Conservation (phyloP, 495 filamentous ascomycete species). For the Xylaria cubensis region DNA sequence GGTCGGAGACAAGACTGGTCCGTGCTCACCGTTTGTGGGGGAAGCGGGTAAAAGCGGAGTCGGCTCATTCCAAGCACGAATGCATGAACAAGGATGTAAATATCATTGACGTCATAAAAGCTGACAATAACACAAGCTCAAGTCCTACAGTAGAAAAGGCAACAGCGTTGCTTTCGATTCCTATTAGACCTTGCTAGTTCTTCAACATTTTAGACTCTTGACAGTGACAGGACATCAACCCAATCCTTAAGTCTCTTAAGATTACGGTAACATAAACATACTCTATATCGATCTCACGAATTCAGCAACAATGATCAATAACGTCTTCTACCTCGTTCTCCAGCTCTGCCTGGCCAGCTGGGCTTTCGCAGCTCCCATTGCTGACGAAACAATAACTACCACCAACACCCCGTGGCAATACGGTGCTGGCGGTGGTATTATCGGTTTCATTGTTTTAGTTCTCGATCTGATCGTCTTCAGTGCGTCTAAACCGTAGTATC, state of each 20-base stretch:
- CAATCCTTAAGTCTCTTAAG: background rate
- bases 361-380: constrained; percentile 48
- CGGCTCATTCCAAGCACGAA: background rate
- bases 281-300: constrained; percentile 44
- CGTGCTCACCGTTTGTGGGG: constrained; percentile 3
- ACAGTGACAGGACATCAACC: background rate
- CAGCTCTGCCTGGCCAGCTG: constrained; percentile 51
- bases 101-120: constrained; percentile 11
- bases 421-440: constrained; percentile 55
- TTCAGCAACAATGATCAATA: constrained; percentile 33
- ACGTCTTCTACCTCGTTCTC: constrained; percentile 41
- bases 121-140: background rate
- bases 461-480: constrained; percentile 59
- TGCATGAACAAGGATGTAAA: background rate
- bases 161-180: background rate
- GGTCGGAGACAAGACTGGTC: background rate
- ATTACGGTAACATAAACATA: constrained; percentile 52
- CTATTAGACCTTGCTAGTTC: background rate
- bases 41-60: background rate
- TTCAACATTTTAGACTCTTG: background rate
- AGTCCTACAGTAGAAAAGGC: background rate
- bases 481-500: constrained; percentile 32
- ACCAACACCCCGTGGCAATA: constrained; percentile 46
- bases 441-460: constrained; percentile 56
- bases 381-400: constrained; percentile 28